Evolutionary conservation across 768 basidiomycete genomes (phyloP), one percentile per base, ranked within the genome.

Genomic region (Fomitopsis serialis): DNA sequence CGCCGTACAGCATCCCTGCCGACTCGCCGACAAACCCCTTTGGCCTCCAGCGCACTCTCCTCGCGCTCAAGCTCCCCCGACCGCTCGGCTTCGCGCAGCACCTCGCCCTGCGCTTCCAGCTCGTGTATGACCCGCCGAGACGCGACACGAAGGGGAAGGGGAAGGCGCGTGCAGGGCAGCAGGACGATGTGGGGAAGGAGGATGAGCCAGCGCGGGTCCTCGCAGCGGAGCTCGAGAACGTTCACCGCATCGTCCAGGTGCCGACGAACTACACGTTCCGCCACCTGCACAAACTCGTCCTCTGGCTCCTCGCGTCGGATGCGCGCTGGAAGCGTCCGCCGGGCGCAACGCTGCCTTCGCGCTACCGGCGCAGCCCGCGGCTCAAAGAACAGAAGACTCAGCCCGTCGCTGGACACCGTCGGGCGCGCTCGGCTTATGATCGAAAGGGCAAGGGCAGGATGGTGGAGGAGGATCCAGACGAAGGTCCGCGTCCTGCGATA

Each of bases 11-110:
- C 60, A 68, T 63, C 1, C 82, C 85, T 3, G 78, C 73, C 6
- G 86, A 89, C 69, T 87, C 85, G 0, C 86, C 87, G 0, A 78
- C 81, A 3, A 88, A 87, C 59, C 87, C 86, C 0, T 83, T 88
- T 54, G 83, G 84, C 15, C 70, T 82, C 43, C 79, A 78, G 45
- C 74, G 77, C 17, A 71, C 72, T 13, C 51, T 65, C 3, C 37
- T 56, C 12, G 63, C 66, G 1, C 62, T 66, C 21, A 66, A 68
- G 2, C 69, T 76, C 1, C 76, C 76, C 0, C 66, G 63, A 13
- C 64, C 74, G 0, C 77, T 79, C 0, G 75, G 78, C 0, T 85
- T 81, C 63, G 74, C 74, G 13, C 78, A 80, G 53, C 85, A 89
- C 58, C 71, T 85, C 22, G 72, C 82, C 0, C 74, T 88, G 15